Base-by-base conservation (phyloP, 257 asterid genomes). In the Capsicum baccatum region DNA sequence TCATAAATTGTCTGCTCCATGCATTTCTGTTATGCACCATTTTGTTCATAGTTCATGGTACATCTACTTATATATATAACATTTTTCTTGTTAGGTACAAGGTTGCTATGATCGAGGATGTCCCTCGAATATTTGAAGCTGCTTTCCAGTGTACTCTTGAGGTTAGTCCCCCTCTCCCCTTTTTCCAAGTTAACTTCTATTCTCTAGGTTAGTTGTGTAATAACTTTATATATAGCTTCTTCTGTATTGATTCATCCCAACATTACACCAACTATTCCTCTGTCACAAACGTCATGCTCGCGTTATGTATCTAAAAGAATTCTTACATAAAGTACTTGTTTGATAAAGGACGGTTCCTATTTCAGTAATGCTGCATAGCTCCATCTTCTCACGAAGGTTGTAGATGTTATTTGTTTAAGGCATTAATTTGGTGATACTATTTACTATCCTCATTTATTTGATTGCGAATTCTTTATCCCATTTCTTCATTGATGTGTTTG, bases 71-170 rank as follows among this genome's bases (percentile, higher is more conserved):
- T 83, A 14, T 19, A 37, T 83, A 62, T 59, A 55, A 59, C 52
- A 37, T 74, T 64, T 79, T 87, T 71, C 39, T 78, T 78, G 83
- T 76, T 85, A 97, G 99, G 93, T 95, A 95, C 85, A 95, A 90
- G 87, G 91, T 93, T 84, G 90, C 96, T 56, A 95, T 97, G 99
- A 93, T 94, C 64, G 99, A 97, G 35, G 99, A 97, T 83, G 97
- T 97, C 83, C 97, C 97, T 84, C 93, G 94, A 87, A 94, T 97
- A 89, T 97, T 97, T 86, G 99, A 95, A 86, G 99, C 99, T 88
- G 97, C 91, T 86, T 97, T 97, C 85, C 97, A 94, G 87, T 95
- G 99, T 90, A 97, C 99, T 71, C 90, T 97, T 60, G 99, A 95
- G 99, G 99, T 97, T 54, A 63, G 89, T 3, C 7, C 6, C 8